Evolutionary conservation across 805 yeast genomes (phyloP).

Genomic region (Kregervanrija fluxuum): DNA sequence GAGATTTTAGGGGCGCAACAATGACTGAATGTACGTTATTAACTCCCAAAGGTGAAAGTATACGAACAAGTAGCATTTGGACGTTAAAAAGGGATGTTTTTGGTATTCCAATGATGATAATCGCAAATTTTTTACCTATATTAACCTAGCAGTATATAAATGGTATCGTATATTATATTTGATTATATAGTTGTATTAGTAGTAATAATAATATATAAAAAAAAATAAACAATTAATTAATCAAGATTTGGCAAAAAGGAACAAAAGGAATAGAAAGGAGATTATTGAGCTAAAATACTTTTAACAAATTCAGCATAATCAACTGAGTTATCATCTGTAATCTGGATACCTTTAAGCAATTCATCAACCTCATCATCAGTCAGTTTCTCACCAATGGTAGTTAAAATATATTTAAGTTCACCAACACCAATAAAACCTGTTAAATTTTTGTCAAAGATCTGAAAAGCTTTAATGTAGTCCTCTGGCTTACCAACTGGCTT

Average conservation of each 20-base stretch:
- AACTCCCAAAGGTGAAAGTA: constrained; percentile 45
- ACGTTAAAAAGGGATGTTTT: constrained; percentile 91
- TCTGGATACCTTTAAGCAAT: constrained; percentile 88
- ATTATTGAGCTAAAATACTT: constrained; percentile 80
- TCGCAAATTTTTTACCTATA: constrained; percentile 88
- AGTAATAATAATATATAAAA: not conserved
- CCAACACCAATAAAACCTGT: constrained; percentile 97
- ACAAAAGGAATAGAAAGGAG: not conserved
- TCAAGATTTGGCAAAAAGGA: not conserved
- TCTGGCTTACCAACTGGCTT: constrained; percentile 82
- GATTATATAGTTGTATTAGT: not conserved
- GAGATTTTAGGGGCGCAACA: constrained; percentile 83
- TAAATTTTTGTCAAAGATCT: constrained; percentile 92
- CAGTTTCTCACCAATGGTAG: constrained; percentile 93
- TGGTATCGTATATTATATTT: not conserved
- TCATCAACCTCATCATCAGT: constrained; percentile 91
- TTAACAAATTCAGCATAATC: constrained; percentile 94
- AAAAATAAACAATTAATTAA: not conserved
- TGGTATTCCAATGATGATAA: constrained; percentile 95
- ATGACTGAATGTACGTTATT: constrained; percentile 80
- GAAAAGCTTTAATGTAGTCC: constrained; percentile 93
- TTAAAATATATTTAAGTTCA: constrained; percentile 87
- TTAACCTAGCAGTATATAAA: constrained; percentile 24
- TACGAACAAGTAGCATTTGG: constrained; percentile 83
- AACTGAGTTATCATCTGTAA: constrained; percentile 88